Evolutionary conservation across 169 alveolate species (phyloP).

Genomic region (Eimeria praecox): DNA sequence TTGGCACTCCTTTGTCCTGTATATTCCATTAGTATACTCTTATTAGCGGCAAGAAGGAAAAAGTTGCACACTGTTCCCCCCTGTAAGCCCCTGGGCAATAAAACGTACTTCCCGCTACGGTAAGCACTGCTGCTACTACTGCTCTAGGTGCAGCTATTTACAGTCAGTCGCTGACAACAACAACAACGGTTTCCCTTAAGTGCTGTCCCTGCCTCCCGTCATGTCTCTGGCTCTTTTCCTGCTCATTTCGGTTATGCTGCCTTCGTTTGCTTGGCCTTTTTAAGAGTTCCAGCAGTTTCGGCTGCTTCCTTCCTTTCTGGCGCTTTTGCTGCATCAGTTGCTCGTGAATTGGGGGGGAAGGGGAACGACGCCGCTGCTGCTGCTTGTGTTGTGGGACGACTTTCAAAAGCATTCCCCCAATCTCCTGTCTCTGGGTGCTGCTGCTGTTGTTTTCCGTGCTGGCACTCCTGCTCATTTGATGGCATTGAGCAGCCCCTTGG

Average conservation of each 20-base stretch:
- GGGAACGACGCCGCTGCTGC: conserved; percentile 46
- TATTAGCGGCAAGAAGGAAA: not conserved
- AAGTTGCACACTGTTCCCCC: not conserved
- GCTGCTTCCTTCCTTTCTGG: conserved; percentile 35
- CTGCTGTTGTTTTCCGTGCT: conserved; percentile 3
- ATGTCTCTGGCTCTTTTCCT: not conserved
- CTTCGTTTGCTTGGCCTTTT: not conserved
- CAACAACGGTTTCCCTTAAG: not conserved
- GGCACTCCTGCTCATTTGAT: not conserved
- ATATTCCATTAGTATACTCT: too few relatives aligned
- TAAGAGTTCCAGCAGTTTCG: conserved; percentile 32
- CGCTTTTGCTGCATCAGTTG: conserved; percentile 62
- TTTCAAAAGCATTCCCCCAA: not conserved
- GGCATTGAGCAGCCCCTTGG: not conserved
- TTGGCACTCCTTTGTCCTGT: not conserved
- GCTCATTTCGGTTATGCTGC: not conserved
- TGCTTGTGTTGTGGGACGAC: not conserved
- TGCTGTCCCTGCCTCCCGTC: too few relatives aligned
- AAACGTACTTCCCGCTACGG: not conserved
- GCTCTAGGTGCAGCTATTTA: not conserved
- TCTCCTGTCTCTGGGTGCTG: not conserved
- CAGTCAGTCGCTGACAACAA: conserved; percentile 57
- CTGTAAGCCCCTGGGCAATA: conserved; percentile 1
- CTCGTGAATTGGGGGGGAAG: conserved; percentile 71
- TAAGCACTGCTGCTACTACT: not conserved